Percentiles rank a stretch among this genome's conserved stretches.
Evolutionary conservation across 176 grass and related monocot species (phyloP).

Genomic region (Carex kokanica): DNA sequence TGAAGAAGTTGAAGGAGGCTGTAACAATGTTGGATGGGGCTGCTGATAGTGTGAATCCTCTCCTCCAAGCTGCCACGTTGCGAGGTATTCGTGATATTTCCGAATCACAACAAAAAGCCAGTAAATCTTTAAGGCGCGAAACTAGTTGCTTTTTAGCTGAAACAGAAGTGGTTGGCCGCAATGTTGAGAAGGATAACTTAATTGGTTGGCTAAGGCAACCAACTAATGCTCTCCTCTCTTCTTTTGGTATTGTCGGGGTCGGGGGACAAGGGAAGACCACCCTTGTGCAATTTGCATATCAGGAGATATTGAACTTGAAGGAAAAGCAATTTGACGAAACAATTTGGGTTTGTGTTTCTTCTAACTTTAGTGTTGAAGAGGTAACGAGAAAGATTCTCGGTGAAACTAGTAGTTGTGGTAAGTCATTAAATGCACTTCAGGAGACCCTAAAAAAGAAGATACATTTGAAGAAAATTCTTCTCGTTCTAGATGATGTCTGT

Average conservation of each 20-base stretch:
- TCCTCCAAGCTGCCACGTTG: background rate
- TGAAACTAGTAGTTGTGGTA: background rate
- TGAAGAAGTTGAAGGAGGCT: background rate
- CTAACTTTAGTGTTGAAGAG: background rate
- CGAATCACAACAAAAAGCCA: background rate
- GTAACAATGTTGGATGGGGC: background rate
- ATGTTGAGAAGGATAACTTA: background rate
- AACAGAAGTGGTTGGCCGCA: background rate
- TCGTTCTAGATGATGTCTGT: too few relatives aligned
- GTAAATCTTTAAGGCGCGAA: background rate
- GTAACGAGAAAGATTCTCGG: slow-evolving; percentile 10
- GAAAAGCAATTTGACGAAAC: background rate
- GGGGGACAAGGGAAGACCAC: slow-evolving; percentile 30
- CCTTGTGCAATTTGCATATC: slow-evolving; percentile 11
- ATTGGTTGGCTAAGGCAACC: background rate
- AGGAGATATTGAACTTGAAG: background rate
- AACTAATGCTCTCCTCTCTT: background rate
- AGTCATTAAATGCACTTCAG: slow-evolving; percentile 3
- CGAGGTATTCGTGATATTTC: background rate
- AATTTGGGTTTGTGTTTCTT: slow-evolving; percentile 24
- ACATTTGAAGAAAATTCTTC: background rate
- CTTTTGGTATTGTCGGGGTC: background rate
- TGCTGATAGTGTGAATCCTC: background rate
- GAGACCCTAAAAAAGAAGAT: background rate
- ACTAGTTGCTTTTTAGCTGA: background rate